These are phyloP conservation scores for Hymenoscyphus scutula DNA, from an alignment of 2,329 filamentous ascomycete genomes.

Conservation along the genomic window DNA sequence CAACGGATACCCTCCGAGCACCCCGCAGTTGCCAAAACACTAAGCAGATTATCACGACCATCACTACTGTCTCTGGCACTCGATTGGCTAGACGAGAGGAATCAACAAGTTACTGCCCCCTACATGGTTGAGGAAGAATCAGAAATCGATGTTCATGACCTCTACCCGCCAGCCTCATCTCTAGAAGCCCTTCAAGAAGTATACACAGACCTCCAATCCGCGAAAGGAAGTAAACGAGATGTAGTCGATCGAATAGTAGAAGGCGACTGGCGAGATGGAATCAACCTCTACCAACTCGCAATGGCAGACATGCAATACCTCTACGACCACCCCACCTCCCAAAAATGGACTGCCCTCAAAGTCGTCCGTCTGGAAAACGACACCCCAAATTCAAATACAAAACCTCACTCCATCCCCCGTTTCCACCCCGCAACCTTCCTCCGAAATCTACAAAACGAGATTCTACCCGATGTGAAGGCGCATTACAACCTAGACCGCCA, in stretches of 20 bases:
- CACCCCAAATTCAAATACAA: constrained; percentile 42
- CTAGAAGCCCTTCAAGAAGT: constrained; percentile 64
- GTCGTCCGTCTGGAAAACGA: constrained; percentile 50
- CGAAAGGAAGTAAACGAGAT: constrained; percentile 61
- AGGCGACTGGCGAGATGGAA: constrained; percentile 65
- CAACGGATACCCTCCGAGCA: constrained; percentile 66
- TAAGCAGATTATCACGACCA: constrained; percentile 68
- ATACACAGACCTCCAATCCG: constrained; percentile 59
- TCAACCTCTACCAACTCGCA: constrained; percentile 64
- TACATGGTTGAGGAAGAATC: constrained; percentile 55
- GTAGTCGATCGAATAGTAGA: constrained; percentile 62
- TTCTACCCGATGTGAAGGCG: constrained; percentile 76
- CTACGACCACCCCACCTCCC: constrained; percentile 61
- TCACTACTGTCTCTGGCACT: constrained; percentile 70
- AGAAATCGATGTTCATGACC: constrained; percentile 59
- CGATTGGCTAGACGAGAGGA: constrained; percentile 72
- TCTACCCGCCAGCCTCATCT: constrained; percentile 66
- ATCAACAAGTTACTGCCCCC: constrained; percentile 58
- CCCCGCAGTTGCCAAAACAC: constrained; percentile 60
- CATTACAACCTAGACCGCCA: constrained; percentile 80
- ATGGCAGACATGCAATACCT: constrained; percentile 68
- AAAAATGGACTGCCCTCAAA: constrained; percentile 63
- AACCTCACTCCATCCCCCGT: constrained; percentile 57
- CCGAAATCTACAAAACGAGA: constrained; percentile 69
- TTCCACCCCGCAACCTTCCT: constrained; percentile 82